Base-by-base conservation (phyloP, 2,329 filamentous ascomycete genomes). In the Diaporthe vaccinii region DNA sequence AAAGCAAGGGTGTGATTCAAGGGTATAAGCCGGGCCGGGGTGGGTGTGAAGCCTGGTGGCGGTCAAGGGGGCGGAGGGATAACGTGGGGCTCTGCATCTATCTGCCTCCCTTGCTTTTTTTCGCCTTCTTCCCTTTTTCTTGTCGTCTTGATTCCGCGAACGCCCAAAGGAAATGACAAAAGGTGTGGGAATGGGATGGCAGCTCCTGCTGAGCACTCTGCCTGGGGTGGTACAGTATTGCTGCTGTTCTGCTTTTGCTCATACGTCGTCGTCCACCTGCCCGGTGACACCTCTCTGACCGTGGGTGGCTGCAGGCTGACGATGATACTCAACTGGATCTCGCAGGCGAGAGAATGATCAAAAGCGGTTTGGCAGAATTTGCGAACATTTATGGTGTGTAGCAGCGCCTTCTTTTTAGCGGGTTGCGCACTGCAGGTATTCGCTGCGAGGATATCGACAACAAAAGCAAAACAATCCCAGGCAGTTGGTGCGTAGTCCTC, bases 1-100 rank as follows among this genome's bases (percentile, higher is more conserved):
- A 68, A 39, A 55, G 34, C 65, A 69, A 39, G 65, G 65, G 65
- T 55, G 65, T 69, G 34, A 69, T 69, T 69, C 65, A 69, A 55
- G 65, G 65, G 49, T 69, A 28, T 69, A 69, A 69, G 65, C 65
- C 65, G 46, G 17, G 49, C 65, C n/a, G 49, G 65, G 65, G 65
- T 69, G 49, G 49, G 34, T 69, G 34, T 39, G 65, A 69, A 69
- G 49, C 65, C 34, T 41, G 28, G 65, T 41, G 65, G 65, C 65
- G 17, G 7, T 2, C 65, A 55, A 49, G 31, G 20, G 65, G 65
- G 65, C 1, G 12, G 49, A 28, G 17, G 49, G 34, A 41, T 55
- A 41, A 69, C 65, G 65, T 69, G 65, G 46, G 65, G 65, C 34
- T 51, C 31, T 53, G 62, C 22, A 53, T 68, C 31, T 53, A 31